Evolutionary conservation across 1,284 basidiomycete species (phyloP), one percentile per base, ranked within the genome.

Genomic region (Puccinia novopanici): DNA sequence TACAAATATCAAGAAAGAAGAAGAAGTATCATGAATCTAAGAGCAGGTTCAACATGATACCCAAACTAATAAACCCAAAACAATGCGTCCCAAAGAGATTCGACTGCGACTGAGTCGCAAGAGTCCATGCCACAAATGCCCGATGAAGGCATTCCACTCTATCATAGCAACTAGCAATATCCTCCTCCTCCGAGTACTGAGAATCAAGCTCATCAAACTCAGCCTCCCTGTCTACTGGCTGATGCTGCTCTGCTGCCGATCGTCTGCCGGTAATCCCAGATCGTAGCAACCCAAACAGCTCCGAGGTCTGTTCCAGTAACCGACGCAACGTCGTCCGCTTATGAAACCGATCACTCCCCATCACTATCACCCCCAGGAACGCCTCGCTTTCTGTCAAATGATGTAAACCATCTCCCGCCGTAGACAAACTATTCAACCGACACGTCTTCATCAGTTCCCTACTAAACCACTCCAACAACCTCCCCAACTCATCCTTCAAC

Each of bases 311-410:
- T 30, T 59, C 77, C 10, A 61, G 34, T 65, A 73, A 73, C 34
- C 70, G 19, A 34, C 54, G 42, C 0, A 72, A 24, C 17, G 77
- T 48, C 15, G 19, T 27, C 45, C 67, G 65, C 40, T 80, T 80
- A n/a, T 71, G 40, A 10, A 34, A 52, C 59, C 57, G 67, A 50
- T 80, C 68, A 10, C n/a, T n/a, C 4, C 40, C 10, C 48, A 45
- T 57, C 19, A 55, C 40, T 3, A 80, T 55, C 34, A 80, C 57
- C 37, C 67, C 70, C 1, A 80, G 40, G 42, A 80, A 80, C 22
- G 77, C 77, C 48, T 80, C 77, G 13, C 42, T 59, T 45, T 80
- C 77, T 17, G 68, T n/a, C 24, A 80, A 45, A 71, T 80, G 77
- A 59, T 68, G 77, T 1, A 22, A 24, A 10, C 10, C 9, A 8